phyloP scores from a whole-genome alignment of 192 early-diverging fungal genomes.

The Geranomyces michiganensis region DNA sequence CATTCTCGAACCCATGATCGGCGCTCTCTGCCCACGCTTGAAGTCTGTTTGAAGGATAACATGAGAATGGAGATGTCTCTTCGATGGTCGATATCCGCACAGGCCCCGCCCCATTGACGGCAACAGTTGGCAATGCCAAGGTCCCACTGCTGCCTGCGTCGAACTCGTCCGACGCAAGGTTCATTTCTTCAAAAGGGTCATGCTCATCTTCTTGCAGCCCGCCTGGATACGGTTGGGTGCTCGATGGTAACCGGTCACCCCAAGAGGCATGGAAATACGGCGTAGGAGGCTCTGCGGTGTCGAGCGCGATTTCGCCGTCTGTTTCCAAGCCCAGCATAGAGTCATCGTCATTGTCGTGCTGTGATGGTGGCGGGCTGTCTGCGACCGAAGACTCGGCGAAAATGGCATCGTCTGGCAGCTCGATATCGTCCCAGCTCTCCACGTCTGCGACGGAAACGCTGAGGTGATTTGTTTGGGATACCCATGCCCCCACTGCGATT shows the following conservation, averaged over 20 bases:
- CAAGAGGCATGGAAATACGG: not conserved
- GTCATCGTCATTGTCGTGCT: not conserved
- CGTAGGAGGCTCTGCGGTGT: not conserved
- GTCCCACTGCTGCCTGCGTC: not conserved
- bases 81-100: not conserved
- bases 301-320: not conserved
- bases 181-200: not conserved
- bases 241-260: too few relatives aligned
- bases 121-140: not conserved
- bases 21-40: not conserved
- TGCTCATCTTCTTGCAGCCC: not conserved
- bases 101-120: not conserved
- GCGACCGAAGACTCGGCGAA: not conserved
- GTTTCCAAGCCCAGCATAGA: not conserved
- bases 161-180: not conserved
- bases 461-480: too few relatives aligned
- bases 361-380: not conserved
- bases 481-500: not conserved
- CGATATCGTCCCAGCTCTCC: constrained; percentile 28
- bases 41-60: not conserved
- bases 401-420: constrained; percentile 22
- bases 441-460: constrained; percentile 1
- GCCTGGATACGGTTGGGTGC: not conserved
- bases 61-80: not conserved
- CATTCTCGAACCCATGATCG: not conserved